Evolutionary conservation across 2,329 filamentous ascomycete genomes (phyloP).

Genomic region (Phaeosphaeria sp.): DNA sequence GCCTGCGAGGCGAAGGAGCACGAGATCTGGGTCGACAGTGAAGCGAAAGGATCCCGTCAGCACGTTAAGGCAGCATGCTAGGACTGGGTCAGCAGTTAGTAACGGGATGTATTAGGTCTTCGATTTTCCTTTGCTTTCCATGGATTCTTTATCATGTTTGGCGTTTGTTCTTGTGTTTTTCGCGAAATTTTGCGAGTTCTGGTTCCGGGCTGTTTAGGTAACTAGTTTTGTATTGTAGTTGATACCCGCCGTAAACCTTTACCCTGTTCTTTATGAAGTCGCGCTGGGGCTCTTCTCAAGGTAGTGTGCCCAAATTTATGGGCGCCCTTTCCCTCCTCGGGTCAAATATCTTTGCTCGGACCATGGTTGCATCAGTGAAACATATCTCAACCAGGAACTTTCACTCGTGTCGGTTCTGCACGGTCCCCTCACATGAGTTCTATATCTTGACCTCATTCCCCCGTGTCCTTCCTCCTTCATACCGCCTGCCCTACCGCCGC

Average conservation of each 20-base stretch:
- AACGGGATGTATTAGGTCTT: neutral
- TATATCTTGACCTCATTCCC: too few species aligned
- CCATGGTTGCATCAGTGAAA: neutral
- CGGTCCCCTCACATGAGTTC: neutral
- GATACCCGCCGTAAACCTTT: neutral
- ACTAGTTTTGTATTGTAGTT: neutral
- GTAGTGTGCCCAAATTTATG: neutral
- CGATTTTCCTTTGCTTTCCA: neutral
- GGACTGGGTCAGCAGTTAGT: neutral
- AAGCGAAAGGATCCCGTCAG: too few species aligned
- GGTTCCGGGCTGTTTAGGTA: neutral
- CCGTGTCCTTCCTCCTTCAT: too few species aligned
- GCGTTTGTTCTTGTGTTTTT: too few species aligned
- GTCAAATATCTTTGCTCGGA: neutral
- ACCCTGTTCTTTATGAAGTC: neutral
- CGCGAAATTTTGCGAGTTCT: too few species aligned
- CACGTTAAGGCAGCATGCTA: neutral
- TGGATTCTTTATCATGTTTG: neutral
- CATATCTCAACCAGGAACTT: neutral
- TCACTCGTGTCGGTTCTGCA: neutral
- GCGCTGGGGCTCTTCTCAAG: neutral
- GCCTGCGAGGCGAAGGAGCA: neutral
- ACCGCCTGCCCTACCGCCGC: neutral
- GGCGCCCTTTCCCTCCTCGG: neutral
- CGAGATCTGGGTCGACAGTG: neutral